These are phyloP conservation scores for Botryotinia convoluta DNA, from an alignment of 2,329 filamentous ascomycete genomes.

Conservation along the genomic window DNA sequence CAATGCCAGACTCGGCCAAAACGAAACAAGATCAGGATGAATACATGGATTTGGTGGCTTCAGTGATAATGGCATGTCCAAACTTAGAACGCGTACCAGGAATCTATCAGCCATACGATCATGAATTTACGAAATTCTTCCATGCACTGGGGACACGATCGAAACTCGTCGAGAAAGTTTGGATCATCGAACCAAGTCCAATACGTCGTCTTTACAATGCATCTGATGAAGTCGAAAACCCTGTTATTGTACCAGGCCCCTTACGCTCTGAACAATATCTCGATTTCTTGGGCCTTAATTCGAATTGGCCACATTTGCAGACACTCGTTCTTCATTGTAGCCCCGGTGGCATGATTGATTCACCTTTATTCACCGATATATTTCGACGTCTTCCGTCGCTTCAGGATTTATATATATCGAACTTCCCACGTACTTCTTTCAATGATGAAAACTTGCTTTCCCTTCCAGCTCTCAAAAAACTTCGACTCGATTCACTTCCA, in stretches of 20 bases:
- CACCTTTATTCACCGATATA: conserved; percentile 51
- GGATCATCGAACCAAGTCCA: conserved; percentile 47
- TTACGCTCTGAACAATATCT: conserved; percentile 44
- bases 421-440: conserved; percentile 55
- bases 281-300: conserved; percentile 51
- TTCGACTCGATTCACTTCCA: conserved; percentile 54
- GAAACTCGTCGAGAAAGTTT: conserved; percentile 57
- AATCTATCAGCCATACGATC: conserved; percentile 52
- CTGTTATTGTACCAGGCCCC: conserved; percentile 38
- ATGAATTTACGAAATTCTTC: conserved; percentile 55
- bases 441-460: conserved; percentile 54
- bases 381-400: conserved; percentile 53
- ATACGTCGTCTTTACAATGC: conserved; percentile 39
- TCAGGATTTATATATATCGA: conserved; percentile 57
- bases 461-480: conserved; percentile 53
- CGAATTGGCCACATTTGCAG: conserved; percentile 54
- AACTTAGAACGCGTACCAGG: conserved; percentile 60
- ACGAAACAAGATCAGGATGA: conserved; percentile 42
- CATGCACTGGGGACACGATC: conserved; percentile 58
- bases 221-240: conserved; percentile 28
- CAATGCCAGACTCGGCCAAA: conserved; percentile 42
- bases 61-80: conserved; percentile 62
- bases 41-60: conserved; percentile 58
- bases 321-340: conserved; percentile 59
- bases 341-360: conserved; percentile 53